Conservation (phyloP, 495 filamentous ascomycete genomes). For the Barbatosphaeria neglecta region DNA sequence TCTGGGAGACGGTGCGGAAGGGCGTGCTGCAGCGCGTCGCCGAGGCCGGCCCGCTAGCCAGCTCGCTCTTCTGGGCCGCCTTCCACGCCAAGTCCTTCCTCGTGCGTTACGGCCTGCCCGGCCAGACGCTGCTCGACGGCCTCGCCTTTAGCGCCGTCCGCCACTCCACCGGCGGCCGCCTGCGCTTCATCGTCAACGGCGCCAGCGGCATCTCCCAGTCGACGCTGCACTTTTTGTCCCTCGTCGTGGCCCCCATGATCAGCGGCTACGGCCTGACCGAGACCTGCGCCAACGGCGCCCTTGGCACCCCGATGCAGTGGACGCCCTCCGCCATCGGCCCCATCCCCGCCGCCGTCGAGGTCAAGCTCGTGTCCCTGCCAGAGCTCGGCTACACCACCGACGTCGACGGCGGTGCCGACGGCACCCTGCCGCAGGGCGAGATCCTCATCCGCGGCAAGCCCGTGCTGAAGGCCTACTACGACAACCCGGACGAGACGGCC, state of each 20-base stretch:
- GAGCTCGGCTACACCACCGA: slow-evolving; percentile 77
- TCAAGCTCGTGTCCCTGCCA: slow-evolving; percentile 66
- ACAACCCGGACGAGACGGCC: slow-evolving; percentile 68
- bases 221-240: slow-evolving; percentile 67
- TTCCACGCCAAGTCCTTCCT: slow-evolving; percentile 43
- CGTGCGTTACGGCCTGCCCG: slow-evolving; percentile 50
- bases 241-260: slow-evolving; percentile 60
- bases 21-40: slow-evolving; percentile 61
- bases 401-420: slow-evolving; percentile 19
- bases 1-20: slow-evolving; percentile 68
- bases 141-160: slow-evolving; percentile 69
- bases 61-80: slow-evolving; percentile 31
- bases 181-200: slow-evolving; percentile 64
- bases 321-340: slow-evolving; percentile 63
- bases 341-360: slow-evolving; percentile 49
- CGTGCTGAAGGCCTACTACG: slow-evolving; percentile 66
- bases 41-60: slow-evolving; percentile 13
- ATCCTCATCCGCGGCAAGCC: slow-evolving; percentile 62
- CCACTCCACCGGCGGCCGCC: slow-evolving; percentile 58
- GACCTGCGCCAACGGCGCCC: slow-evolving; percentile 59
- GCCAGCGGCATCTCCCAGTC: slow-evolving; percentile 70
- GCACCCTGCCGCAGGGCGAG: slow-evolving; percentile 76
- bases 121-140: slow-evolving; percentile 61
- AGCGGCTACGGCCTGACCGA: slow-evolving; percentile 89
- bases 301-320: slow-evolving; percentile 59